Evolutionary conservation across 257 asterid genomes (phyloP).

Genomic region (Plantago ovata): DNA sequence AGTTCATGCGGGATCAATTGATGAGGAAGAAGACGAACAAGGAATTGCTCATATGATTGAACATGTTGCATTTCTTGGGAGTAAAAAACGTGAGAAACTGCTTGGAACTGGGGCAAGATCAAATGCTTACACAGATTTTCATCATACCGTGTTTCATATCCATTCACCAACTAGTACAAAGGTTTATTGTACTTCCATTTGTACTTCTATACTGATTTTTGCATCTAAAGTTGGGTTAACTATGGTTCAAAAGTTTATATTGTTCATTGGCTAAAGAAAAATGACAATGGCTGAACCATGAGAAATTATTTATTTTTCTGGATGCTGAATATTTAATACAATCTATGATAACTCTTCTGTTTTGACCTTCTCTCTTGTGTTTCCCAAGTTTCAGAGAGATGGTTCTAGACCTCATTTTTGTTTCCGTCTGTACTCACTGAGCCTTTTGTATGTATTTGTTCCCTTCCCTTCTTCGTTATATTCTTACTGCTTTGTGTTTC

Average conservation of each 20-base stretch:
- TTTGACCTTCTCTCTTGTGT: background rate
- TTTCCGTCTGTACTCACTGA: constrained; percentile 10
- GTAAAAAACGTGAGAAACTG: constrained; percentile 98
- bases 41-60: constrained; percentile 99
- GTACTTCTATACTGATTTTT: constrained; percentile 10
- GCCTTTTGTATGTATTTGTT: background rate
- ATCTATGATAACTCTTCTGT: constrained; percentile 1
- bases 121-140: constrained; percentile 98
- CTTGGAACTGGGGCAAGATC: constrained; percentile 99
- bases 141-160: constrained; percentile 97
- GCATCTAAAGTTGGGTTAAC: too few relatives aligned
- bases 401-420: background rate
- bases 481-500: constrained; percentile 20
- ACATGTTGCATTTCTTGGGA: constrained; percentile 99
- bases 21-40: constrained; percentile 99
- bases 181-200: constrained; percentile 40
- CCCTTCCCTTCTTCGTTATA: constrained; percentile 20
- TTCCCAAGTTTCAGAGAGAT: background rate
- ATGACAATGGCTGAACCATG: too few relatives aligned
- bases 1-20: constrained; percentile 96
- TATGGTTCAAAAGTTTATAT: too few relatives aligned
- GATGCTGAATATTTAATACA: constrained; percentile 1
- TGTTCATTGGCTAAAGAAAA: too few relatives aligned
- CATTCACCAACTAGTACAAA: constrained; percentile 90
- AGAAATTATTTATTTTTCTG: constrained; percentile 5